A percentile compares a stretch with the other conserved stretches of the same genome.
These are phyloP conservation scores for Trametes versicolor DNA, from an alignment of 1,284 basidiomycete species.

Conservation along the genomic window DNA sequence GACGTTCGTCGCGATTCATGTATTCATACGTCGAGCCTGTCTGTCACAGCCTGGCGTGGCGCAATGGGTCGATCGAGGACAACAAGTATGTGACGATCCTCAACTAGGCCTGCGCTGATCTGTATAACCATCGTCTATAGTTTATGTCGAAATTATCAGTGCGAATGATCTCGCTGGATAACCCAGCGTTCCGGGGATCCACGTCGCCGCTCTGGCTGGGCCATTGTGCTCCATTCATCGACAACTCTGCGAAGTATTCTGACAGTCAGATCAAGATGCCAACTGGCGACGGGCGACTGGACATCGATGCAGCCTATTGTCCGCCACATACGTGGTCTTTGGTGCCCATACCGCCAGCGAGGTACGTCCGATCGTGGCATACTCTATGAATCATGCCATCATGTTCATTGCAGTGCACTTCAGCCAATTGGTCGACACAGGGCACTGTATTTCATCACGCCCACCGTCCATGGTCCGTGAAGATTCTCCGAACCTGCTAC, in stretches of 20 bases:
- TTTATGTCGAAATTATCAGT: background rate
- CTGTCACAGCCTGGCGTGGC: too few relatives aligned
- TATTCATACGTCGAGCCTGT: too few relatives aligned
- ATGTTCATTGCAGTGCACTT: background rate
- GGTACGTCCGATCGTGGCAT: conserved; percentile 2
- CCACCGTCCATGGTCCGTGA: background rate
- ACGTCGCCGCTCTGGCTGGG: background rate
- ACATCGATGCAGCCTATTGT: conserved; percentile 21
- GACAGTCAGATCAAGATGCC: background rate
- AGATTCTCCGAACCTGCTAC: background rate
- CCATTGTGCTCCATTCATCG: conserved; percentile 13
- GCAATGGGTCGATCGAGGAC: too few relatives aligned
- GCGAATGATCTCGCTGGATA: background rate
- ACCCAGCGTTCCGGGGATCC: background rate
- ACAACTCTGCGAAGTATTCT: background rate
- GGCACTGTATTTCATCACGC: background rate
- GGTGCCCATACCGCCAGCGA: conserved; percentile 5
- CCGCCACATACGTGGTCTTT: conserved; percentile 13
- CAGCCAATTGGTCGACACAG: background rate
- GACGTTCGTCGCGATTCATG: too few relatives aligned
- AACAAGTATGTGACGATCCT: too few relatives aligned
- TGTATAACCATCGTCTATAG: too few relatives aligned
- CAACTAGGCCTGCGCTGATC: too few relatives aligned
- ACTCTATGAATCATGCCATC: conserved; percentile 2
- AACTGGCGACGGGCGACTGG: background rate